Evolutionary conservation across 106 monocot species (phyloP).

Genomic region (Dendrobium huoshanense): DNA sequence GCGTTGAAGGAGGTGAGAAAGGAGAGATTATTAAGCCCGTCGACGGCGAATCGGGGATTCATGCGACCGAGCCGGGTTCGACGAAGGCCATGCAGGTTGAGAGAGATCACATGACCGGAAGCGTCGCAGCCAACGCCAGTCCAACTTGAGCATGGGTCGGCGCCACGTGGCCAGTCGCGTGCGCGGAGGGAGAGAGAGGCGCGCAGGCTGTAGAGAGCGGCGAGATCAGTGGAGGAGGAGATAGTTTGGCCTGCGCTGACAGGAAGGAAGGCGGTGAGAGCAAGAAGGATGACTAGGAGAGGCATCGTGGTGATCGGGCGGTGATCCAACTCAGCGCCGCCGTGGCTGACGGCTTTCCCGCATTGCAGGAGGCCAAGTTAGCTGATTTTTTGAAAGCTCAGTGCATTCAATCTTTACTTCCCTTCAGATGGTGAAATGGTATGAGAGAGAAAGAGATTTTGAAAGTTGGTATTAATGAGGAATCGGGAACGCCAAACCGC

Average conservation of each 20-base stretch:
- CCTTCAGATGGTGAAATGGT: too few species aligned
- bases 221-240: constrained; percentile 42
- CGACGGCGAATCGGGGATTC: constrained; percentile 63
- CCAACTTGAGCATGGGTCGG: constrained; percentile 75
- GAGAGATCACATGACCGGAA: constrained; percentile 41
- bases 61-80: constrained; percentile 70
- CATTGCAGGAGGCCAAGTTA: neutral
- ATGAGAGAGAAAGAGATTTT: too few species aligned
- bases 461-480: constrained; percentile 1
- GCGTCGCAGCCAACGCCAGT: constrained; percentile 46
- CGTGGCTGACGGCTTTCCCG: too few species aligned
- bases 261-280: neutral
- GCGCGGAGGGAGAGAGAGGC: constrained; percentile 68
- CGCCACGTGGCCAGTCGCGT: constrained; percentile 67
- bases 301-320: neutral
- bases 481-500: neutral
- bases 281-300: neutral
- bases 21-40: constrained; percentile 64
- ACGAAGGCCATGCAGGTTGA: constrained; percentile 47
- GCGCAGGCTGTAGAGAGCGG: constrained; percentile 57
- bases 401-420: too few species aligned
- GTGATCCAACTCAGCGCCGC: neutral
- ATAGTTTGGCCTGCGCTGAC: neutral
- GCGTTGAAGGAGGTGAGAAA: constrained; percentile 52
- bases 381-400: neutral